Conservation (phyloP, 1,139 yeast species). For the Geotrichum macrosporum region DNA sequence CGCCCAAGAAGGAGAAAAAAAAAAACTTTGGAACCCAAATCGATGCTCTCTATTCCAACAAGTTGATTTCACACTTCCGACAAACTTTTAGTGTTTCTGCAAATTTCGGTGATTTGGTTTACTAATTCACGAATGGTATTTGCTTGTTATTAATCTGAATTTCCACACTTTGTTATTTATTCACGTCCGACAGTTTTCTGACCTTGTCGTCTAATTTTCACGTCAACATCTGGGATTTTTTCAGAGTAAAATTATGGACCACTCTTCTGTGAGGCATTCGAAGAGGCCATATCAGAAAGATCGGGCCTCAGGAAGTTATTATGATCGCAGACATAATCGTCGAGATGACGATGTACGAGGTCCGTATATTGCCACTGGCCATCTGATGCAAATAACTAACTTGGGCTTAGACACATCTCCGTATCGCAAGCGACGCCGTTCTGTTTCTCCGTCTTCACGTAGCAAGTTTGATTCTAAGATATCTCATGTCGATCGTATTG, state of each 20-base stretch:
- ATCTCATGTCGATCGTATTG: conserved; percentile 10
- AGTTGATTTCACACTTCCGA: no score
- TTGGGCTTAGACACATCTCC: neutral
- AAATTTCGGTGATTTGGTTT: no score
- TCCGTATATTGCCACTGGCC: conserved; percentile 1
- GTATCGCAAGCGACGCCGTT: conserved; percentile 8
- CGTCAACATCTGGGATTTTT: no score
- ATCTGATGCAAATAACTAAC: neutral
- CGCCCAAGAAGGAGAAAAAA: neutral
- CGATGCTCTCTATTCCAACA: neutral
- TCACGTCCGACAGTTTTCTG: no score
- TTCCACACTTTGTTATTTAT: no score
- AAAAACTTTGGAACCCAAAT: neutral
- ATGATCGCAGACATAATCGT: conserved; percentile 4
- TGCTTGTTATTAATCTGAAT: no score
- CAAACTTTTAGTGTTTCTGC: no score
- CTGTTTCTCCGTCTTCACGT: conserved; percentile 6
- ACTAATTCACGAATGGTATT: no score
- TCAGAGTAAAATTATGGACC: no score
- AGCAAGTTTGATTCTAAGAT: neutral
- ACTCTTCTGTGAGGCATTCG: conserved; percentile 9
- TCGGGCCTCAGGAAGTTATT: conserved; percentile 1
- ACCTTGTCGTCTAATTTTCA: no score
- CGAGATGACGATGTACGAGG: conserved; percentile 4
- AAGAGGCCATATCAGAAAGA: conserved; percentile 4